Base-by-base conservation (phyloP, 805 yeast genomes). In the Lipomyces yamadae region DNA sequence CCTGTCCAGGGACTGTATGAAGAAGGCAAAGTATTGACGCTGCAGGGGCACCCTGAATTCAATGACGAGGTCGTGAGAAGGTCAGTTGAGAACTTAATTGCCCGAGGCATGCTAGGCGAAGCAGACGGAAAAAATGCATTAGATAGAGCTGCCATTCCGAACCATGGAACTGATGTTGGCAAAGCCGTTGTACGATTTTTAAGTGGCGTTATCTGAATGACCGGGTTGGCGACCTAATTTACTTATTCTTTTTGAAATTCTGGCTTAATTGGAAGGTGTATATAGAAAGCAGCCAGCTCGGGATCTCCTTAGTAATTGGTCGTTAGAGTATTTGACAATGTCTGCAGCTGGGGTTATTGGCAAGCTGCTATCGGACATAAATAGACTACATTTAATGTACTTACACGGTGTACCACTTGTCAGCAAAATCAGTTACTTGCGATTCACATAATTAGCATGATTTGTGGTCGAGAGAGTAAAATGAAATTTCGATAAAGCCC, bases 11-110 rank as follows among this genome's bases (percentile, higher is more conserved):
- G 96, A 0, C 78, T 90, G 35, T 84, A 83, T 63, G 83, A 84
- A 53, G 81, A 82, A 0, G 74, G 80, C 30, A 80, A 82, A 56
- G 62, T 89, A 6, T 77, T 92, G 30, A 85, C 95, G 0, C 84
- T 92, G 71, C 98, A 92, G 77, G 97, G 97, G 0, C 98, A 92
- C 74, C 97, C 97, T 0, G 97, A 92, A 75, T 92, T 90, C 73
- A 74, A 76, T 35, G 69, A 72, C 24, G 72, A 74, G 2, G 73
- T 75, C 24, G 77, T 72, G 59, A 78, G 79, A 61, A 73, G 73
- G 60, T 73, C 75, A 53, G 69, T 75, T 18, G 75, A 77, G 58
- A 53, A 39, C n/a, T 58, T 33, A 32, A 48, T 45, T n/a, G 54
- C 32, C 35, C n/a, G 29, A 29, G 66, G 68, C 6, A 55, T 24